Evolutionary conservation across 179 eudicot genomes (phyloP).

Genomic region (Drosera spatulata): DNA sequence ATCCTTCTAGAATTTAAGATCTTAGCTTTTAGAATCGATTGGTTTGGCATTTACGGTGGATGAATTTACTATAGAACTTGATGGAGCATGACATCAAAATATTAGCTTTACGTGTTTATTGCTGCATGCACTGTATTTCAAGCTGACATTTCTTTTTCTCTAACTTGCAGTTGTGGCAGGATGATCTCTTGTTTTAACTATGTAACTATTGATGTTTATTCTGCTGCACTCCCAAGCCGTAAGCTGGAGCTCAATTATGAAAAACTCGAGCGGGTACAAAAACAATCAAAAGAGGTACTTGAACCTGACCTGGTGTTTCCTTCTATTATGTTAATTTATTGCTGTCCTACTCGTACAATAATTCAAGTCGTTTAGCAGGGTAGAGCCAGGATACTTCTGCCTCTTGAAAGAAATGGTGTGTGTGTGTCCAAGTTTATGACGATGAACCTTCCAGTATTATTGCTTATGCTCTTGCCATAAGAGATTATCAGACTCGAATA

Average conservation of each 20-base stretch:
- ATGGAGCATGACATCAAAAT: too few species aligned
- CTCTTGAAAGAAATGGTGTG: conserved; percentile 45
- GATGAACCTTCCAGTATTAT: conserved; percentile 80
- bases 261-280: conserved; percentile 32
- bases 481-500: conserved; percentile 47
- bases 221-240: conserved; percentile 34
- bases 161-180: conserved; percentile 29
- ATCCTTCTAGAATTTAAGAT: too few species aligned
- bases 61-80: too few species aligned
- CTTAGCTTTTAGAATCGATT: too few species aligned
- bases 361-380: conserved; percentile 20
- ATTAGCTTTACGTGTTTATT: too few species aligned
- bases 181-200: conserved; percentile 54
- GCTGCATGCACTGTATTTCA: too few species aligned
- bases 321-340: not conserved
- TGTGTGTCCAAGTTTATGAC: conserved; percentile 63
- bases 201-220: conserved; percentile 36
- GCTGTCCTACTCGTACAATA: not conserved
- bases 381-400: conserved; percentile 64
- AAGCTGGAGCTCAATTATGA: conserved; percentile 29
- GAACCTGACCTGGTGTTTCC: conserved; percentile 3
- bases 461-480: conserved; percentile 66
- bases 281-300: conserved; percentile 29
- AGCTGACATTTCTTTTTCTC: not conserved
- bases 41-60: too few species aligned